Percentiles rank a stretch among this genome's conserved stretches.
phyloP scores from a whole-genome alignment of 768 basidiomycete species.

The Kwoniella bestiolae region DNA sequence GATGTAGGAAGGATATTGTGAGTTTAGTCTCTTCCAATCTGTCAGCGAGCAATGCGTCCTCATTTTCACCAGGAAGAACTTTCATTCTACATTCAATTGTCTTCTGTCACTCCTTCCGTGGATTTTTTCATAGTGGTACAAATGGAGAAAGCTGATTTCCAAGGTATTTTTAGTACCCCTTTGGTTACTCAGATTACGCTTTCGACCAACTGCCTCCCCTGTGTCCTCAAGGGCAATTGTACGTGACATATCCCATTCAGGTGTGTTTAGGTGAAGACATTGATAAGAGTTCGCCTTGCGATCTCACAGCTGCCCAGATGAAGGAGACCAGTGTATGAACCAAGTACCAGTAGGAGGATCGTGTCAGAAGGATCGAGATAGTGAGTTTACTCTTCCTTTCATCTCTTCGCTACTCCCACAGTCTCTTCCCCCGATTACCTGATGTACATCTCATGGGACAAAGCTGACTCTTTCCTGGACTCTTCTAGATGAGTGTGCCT shows the following conservation, averaged over 20 bases:
- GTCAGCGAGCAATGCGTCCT: no score
- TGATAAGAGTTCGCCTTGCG: neutral
- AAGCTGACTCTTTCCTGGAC: no score
- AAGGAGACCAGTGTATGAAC: constrained; percentile 70
- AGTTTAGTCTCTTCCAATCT: constrained; percentile 60
- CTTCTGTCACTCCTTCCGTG: no score
- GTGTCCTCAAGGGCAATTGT: constrained; percentile 68
- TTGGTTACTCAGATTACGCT: constrained; percentile 51
- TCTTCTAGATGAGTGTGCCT: constrained; percentile 81
- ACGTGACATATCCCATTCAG: constrained; percentile 12
- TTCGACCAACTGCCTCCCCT: constrained; percentile 63
- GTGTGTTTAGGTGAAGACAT: neutral
- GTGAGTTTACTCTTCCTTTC: constrained; percentile 62
- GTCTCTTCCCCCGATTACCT: constrained; percentile 1
- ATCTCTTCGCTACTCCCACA: no score
- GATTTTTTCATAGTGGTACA: no score
- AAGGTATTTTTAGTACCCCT: constrained; percentile 57
- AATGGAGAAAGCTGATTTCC: no score
- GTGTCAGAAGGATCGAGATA: constrained; percentile 87
- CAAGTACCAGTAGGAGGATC: constrained; percentile 67
- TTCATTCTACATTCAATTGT: no score
- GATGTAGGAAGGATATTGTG: constrained; percentile 78
- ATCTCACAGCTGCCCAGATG: constrained; percentile 71
- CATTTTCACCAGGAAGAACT: no score
- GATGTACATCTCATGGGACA: neutral